These are phyloP conservation scores for Gossypium longicalyx DNA, from an alignment of 345 rosid species.

Conservation along the genomic window DNA sequence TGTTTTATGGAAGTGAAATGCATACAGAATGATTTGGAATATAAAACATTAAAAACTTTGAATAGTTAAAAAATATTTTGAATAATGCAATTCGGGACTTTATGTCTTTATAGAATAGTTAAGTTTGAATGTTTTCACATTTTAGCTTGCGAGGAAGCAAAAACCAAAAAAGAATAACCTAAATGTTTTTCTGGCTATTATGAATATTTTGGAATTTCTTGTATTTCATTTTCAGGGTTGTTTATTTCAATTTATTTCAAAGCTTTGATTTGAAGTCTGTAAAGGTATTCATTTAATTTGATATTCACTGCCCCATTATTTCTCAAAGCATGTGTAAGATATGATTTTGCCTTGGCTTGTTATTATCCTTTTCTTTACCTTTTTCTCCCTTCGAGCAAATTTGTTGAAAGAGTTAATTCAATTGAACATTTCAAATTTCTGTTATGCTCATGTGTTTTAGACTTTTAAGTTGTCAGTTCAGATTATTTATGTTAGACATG, in stretches of 20 bases:
- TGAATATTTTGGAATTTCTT: neutral
- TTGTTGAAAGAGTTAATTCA: neutral
- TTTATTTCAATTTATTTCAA: neutral
- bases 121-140: neutral
- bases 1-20: neutral
- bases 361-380: neutral
- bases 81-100: neutral
- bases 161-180: neutral
- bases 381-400: neutral
- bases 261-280: neutral
- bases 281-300: neutral
- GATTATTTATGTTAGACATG: neutral
- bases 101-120: neutral
- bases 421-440: neutral
- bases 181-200: neutral
- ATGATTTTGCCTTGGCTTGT: neutral
- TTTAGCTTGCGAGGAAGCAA: neutral
- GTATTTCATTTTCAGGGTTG: neutral
- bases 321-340: neutral
- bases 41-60: neutral
- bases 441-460: neutral
- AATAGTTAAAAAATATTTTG: neutral
- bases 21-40: neutral
- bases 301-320: neutral
- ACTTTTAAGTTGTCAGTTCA: neutral